Evolutionary conservation across 352 stramenopile genomes (phyloP), one percentile per base, ranked within the genome.

Genomic region (Phytophthora brassicae): DNA sequence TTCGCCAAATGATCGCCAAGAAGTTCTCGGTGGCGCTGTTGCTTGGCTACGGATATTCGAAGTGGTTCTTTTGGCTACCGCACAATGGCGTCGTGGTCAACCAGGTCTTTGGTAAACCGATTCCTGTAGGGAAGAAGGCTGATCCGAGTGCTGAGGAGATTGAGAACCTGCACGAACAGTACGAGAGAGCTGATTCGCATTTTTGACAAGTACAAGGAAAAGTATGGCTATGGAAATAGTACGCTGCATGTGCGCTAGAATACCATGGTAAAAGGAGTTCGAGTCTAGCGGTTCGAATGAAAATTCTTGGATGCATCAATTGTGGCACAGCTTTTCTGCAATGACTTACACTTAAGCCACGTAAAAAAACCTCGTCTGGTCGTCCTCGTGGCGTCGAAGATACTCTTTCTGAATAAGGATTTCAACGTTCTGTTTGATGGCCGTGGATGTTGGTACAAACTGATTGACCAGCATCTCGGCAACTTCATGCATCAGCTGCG

Each of bases 331-430:
- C 47, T 23, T 31, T n/a, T 45, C 17, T 24, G 3, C 16, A 17
- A 46, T 23, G 39, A 24, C 17, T 19, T 31, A 13, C 16, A 26
- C 29, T 79, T 53, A 92, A 38, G 84, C 84, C 20, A 93, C 82
- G 45, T 93, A 93, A 12, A 90, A 49, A 60, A 88, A 74, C 20
- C 82, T 79, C 38, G 73, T 67, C 24, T 83, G 53, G 45, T 89
- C 74, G 14, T 64, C 73, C 11, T 91, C 81, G 57, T 90, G 80
- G 31, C 80, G 84, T 19, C 78, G 77, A 22, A 93, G 33, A 33
- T 91, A 95, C 33, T 95, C 86, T 64, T 95, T 95, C 50, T 93
- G 75, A 20, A 95, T 84, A 11, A 95, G 71, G 43, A 94, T 88
- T 24, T 91, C 79, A 20, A 95, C 64, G 54, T 95, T 95, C 29